Conservation (phyloP, 208 protist genomes). For the Leishmania tarentolae region DNA sequence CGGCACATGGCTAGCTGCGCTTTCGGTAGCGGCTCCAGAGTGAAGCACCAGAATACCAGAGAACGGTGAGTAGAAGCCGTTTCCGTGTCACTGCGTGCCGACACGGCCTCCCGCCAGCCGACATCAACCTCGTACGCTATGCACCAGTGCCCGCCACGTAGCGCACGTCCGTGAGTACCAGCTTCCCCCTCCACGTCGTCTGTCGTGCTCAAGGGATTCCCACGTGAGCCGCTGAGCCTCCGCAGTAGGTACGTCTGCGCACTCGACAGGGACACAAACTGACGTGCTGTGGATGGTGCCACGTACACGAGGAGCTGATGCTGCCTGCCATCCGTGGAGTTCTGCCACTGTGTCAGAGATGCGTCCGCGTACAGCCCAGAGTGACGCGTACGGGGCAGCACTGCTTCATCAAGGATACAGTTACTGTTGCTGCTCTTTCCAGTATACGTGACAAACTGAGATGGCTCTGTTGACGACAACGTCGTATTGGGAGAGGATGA, state of each 20-base stretch:
- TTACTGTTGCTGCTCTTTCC: neutral
- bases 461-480: neutral
- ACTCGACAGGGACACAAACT: constrained; percentile 21
- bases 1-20: constrained; percentile 20
- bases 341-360: neutral
- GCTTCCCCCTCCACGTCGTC: neutral
- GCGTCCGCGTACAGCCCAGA: neutral
- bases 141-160: constrained; percentile 22
- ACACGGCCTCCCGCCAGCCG: neutral
- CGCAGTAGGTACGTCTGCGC: constrained; percentile 6
- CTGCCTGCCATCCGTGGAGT: neutral
- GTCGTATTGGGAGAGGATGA: constrained; percentile 8
- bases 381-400: neutral
- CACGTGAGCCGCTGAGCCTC: neutral
- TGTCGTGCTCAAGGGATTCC: neutral
- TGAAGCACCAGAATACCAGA: constrained; percentile 21
- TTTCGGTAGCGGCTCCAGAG: constrained; percentile 22
- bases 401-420: neutral
- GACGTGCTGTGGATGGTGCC: constrained; percentile 11
- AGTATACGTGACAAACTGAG: neutral
- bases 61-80: neutral
- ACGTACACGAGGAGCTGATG: constrained; percentile 14
- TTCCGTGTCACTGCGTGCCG: neutral
- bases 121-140: constrained; percentile 15
- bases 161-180: neutral